phyloP scores from a whole-genome alignment of 2,329 filamentous ascomycete species.

The Eutypella sp. region DNA sequence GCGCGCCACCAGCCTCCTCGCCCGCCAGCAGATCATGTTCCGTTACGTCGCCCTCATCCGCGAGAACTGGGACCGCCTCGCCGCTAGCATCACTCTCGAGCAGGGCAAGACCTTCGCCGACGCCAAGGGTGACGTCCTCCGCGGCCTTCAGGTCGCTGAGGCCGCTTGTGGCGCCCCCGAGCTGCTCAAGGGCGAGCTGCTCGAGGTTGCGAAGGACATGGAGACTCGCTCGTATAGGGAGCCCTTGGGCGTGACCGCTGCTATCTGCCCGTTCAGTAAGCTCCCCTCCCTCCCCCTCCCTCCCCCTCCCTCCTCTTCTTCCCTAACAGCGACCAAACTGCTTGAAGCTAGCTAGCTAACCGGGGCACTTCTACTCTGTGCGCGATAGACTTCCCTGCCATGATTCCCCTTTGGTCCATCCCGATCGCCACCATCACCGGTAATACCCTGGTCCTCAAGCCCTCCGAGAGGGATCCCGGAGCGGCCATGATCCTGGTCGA shows the following conservation, averaged over 20 bases:
- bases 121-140: conserved; percentile 74
- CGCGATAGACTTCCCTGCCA: conserved; percentile 74
- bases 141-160: conserved; percentile 80
- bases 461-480: conserved; percentile 79
- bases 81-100: conserved; percentile 80
- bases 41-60: conserved; percentile 74
- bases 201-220: conserved; percentile 87
- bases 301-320: neutral
- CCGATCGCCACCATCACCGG: conserved; percentile 79
- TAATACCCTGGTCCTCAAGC: conserved; percentile 81
- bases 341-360: conserved; percentile 10
- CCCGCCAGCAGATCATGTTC: conserved; percentile 82
- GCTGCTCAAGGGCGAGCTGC: conserved; percentile 74
- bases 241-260: conserved; percentile 74
- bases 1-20: conserved; percentile 66
- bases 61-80: conserved; percentile 80
- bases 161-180: conserved; percentile 76
- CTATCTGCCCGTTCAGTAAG: conserved; percentile 83
- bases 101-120: conserved; percentile 87
- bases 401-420: conserved; percentile 91
- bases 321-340: neutral
- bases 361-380: neutral
- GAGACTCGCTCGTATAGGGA: conserved; percentile 79
- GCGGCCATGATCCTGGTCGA: conserved; percentile 82
- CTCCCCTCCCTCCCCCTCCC: conserved; percentile 9